These are phyloP conservation scores for Solanum dulcamara DNA, from an alignment of 257 asterid species.

Conservation along the genomic window DNA sequence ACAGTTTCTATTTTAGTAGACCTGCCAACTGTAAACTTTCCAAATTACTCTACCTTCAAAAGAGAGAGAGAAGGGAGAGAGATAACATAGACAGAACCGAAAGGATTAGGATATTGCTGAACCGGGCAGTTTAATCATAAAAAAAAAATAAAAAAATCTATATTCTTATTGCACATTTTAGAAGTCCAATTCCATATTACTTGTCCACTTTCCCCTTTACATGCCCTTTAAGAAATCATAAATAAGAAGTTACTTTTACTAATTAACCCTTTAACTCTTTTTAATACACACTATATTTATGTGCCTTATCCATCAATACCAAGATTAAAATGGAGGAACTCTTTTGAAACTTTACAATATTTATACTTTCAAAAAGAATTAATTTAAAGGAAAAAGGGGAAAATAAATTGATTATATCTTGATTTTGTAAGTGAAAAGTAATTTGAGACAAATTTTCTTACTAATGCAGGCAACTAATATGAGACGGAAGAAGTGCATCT, in stretches of 20 bases:
- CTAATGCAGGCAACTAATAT: neutral
- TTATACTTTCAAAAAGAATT: neutral
- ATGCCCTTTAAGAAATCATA: neutral
- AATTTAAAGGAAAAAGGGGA: neutral
- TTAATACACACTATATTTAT: neutral
- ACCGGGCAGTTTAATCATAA: neutral
- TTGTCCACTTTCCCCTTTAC: neutral
- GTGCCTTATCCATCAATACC: neutral
- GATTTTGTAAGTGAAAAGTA: neutral
- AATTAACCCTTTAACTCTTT: neutral
- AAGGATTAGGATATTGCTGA: neutral
- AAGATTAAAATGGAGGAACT: neutral
- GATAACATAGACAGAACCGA: neutral
- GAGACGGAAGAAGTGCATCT: neutral
- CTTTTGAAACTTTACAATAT: neutral
- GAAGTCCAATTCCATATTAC: neutral
- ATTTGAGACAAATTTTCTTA: neutral
- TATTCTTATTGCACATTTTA: neutral
- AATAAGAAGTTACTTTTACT: neutral
- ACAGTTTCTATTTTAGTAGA: neutral
- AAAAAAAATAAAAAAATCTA: neutral
- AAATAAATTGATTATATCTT: neutral
- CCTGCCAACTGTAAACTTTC: neutral
- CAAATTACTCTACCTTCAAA: neutral
- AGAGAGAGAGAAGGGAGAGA: neutral